Evolutionary conservation across 2,329 filamentous ascomycete genomes (phyloP).

Genomic region (Trichoderma polysporum): DNA sequence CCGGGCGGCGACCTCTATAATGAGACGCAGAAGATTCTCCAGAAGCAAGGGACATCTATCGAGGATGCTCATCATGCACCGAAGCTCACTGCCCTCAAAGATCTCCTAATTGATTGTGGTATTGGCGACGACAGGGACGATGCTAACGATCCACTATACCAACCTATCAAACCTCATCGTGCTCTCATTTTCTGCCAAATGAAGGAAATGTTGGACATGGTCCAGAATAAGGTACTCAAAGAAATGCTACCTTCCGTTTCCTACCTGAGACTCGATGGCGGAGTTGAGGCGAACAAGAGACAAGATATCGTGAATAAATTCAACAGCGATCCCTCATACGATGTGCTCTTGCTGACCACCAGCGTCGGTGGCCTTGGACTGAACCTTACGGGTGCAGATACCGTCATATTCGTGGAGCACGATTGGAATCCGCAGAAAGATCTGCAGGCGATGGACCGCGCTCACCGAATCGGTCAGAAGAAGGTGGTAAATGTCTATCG

Average conservation of each 20-base stretch:
- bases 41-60: constrained; percentile 75
- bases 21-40: constrained; percentile 77
- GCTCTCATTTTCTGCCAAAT: constrained; percentile 98
- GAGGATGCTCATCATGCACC: constrained; percentile 87
- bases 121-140: constrained; percentile 77
- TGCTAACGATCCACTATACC: constrained; percentile 59
- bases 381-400: constrained; percentile 95
- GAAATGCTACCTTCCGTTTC: constrained; percentile 90
- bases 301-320: constrained; percentile 99
- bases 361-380: constrained; percentile 92
- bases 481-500: constrained; percentile 99
- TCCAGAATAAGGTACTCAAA: constrained; percentile 88
- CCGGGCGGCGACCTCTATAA: constrained; percentile 88
- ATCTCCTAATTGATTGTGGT: constrained; percentile 96
- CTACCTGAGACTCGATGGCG: constrained; percentile 89
- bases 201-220: constrained; percentile 99
- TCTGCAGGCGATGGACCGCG: constrained; percentile 97
- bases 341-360: constrained; percentile 89
- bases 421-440: constrained; percentile 99
- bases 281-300: constrained; percentile 86
- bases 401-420: constrained; percentile 98
- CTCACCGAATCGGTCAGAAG: constrained; percentile 97
- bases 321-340: constrained; percentile 95
- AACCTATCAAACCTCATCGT: constrained; percentile 92
- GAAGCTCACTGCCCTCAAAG: constrained; percentile 85